Percentiles rank a stretch among this genome's conserved stretches.
Evolutionary conservation across 345 rosid genomes (phyloP).

Genomic region (Zanthoxylum bungeanum): DNA sequence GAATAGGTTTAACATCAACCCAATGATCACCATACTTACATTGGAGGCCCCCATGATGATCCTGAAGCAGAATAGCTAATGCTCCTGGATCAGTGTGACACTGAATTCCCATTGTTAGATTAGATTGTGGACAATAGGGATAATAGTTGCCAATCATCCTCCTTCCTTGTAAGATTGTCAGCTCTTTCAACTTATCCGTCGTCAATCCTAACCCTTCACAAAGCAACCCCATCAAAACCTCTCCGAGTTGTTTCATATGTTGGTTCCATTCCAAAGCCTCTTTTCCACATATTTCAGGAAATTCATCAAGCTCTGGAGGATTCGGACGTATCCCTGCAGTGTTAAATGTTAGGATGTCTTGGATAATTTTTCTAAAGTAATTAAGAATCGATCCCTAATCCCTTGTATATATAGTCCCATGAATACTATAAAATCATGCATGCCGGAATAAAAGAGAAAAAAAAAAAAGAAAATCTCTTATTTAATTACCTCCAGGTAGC

Average conservation of each 20-base stretch:
- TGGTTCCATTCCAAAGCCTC: conserved; percentile 41
- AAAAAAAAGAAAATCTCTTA: too few relatives aligned
- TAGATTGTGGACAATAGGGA: too few relatives aligned
- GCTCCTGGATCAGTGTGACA: conserved; percentile 52
- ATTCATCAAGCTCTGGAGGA: conserved; percentile 9
- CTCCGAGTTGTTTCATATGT: conserved; percentile 25
- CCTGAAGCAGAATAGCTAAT: conserved; percentile 41
- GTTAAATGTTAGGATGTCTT: too few relatives aligned
- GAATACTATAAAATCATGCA: too few relatives aligned
- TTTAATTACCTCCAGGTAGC: conserved; percentile 54
- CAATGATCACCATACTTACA: conserved; percentile 37
- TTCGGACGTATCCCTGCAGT: conserved; percentile 57
- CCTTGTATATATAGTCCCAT: too few relatives aligned
- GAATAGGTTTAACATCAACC: too few relatives aligned
- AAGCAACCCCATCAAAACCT: too few relatives aligned
- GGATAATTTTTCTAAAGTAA: too few relatives aligned
- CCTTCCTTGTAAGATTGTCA: conserved; percentile 31
- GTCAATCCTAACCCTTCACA: conserved; percentile 46
- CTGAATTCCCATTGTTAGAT: too few relatives aligned
- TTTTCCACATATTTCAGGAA: conserved; percentile 43
- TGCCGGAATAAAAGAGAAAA: too few relatives aligned
- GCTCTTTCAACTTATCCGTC: conserved; percentile 27
- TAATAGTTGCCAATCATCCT: too few relatives aligned
- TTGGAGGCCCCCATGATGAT: conserved; percentile 48
- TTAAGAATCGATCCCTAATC: too few relatives aligned